Conservation (phyloP, 208 protist genomes). For the Trichomonas vaginalis region DNA sequence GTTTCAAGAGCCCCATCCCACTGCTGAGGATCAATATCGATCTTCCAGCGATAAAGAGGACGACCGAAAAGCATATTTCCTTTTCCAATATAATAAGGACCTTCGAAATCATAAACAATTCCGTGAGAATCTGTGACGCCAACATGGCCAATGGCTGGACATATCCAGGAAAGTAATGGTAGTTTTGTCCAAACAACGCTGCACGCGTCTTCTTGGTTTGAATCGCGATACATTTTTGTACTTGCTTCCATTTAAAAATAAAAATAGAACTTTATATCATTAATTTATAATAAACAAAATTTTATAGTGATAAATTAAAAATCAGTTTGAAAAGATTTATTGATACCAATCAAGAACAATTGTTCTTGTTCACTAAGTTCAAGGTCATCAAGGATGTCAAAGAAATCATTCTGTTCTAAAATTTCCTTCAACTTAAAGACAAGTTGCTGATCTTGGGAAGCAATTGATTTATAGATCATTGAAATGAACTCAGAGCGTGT, state of each 20-base stretch:
- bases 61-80: neutral
- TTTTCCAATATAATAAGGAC: neutral
- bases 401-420: too few species aligned
- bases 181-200: neutral
- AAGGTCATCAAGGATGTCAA: too few species aligned
- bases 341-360: too few species aligned
- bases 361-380: too few species aligned
- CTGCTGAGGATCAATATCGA: neutral
- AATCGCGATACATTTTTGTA: neutral
- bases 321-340: too few species aligned
- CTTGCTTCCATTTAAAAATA: neutral
- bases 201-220: neutral
- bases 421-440: too few species aligned
- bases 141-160: neutral
- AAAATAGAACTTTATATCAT: too few species aligned
- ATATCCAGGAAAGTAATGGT: neutral
- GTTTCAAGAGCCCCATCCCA: neutral
- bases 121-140: neutral
- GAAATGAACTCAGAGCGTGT: too few species aligned
- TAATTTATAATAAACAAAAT: too few species aligned
- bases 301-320: too few species aligned
- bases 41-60: neutral
- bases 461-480: too few species aligned
- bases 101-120: neutral
- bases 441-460: too few species aligned